Conservation (phyloP, 352 stramenopile genomes). For the Poterioochromonas sp. region DNA sequence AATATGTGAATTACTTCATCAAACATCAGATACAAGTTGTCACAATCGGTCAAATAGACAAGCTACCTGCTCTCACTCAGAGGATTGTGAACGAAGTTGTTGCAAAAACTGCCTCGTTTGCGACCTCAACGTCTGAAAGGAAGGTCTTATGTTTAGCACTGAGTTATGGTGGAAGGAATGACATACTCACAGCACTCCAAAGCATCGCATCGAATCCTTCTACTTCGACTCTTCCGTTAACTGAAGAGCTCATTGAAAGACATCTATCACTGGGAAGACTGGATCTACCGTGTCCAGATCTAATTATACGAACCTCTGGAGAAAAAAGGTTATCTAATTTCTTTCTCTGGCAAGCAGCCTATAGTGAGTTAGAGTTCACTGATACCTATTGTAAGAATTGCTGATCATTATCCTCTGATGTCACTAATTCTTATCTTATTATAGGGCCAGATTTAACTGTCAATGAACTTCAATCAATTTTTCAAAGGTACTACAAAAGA, state of each 20-base stretch:
- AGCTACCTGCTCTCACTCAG: conserved; percentile 55
- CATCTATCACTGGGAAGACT: conserved; percentile 50
- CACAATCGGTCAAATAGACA: conserved; percentile 61
- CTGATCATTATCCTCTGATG: too few species aligned
- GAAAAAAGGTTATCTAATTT: conserved; percentile 91
- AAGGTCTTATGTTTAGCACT: conserved; percentile 48
- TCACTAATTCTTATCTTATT: too few species aligned
- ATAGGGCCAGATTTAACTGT: too few species aligned
- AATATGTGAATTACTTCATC: conserved; percentile 58
- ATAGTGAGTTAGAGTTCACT: conserved; percentile 86
- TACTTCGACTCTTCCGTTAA: too few species aligned
- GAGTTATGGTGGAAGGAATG: conserved; percentile 79
- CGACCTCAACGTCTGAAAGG: conserved; percentile 42
- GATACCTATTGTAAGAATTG: conserved; percentile 83
- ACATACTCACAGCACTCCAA: conserved; percentile 71
- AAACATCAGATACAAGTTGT: conserved; percentile 63
- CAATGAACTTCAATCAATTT: too few species aligned
- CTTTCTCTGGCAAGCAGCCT: conserved; percentile 85
- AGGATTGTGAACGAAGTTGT: conserved; percentile 50
- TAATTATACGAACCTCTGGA: conserved; percentile 86
- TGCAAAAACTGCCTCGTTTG: conserved; percentile 52
- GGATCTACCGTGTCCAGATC: conserved; percentile 72
- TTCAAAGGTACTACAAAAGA: too few species aligned
- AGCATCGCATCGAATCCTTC: conserved; percentile 62
- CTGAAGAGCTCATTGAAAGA: conserved; percentile 60